Evolutionary conservation across 108 stramenopile species (phyloP), one percentile per base, ranked within the genome.

Genomic region (Epithemia pelagica): DNA sequence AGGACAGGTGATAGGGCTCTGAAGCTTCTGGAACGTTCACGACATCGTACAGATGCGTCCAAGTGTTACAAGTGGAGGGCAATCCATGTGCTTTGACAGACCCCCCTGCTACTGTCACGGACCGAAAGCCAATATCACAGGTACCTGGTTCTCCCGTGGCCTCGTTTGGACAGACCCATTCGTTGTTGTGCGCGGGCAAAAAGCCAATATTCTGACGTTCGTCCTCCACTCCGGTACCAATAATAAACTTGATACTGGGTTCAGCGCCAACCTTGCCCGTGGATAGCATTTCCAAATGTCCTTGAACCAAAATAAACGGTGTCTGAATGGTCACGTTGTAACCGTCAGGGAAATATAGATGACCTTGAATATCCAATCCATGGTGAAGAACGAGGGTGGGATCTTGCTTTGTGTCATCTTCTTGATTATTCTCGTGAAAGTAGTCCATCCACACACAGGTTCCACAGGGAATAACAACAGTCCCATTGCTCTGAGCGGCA

Each of bases 101-200:
- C 25, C 88, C 88, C 8, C 85, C 85, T 1, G 83, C 88, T 21
- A 89, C 83, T 1, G 83, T 61, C 61, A 89, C 80, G 3, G 88
- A 76, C 61, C 83, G 81, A 60, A 29, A 31, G 27, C 88, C 88
- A n/a, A 75, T 74, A 30, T 78, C 76, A 32, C 84, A 82, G 23
- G 77, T 56, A 37, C 67, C 71, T 25, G 62, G 33, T 28, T 23
- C 53, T 2, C 56, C 62, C 21, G 52, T 54, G 1, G 3, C 21
- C 22, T 21, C 27, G 58, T 66, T 28, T 24, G 67, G 2, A 27
- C 32, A 62, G n/a, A 28, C 27, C 5, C 24, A 20, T 10, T 10
- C 22, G 52, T 76, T 81, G 29, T 68, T 63, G 51, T 64, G 74
- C 2, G 61, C 65, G 1, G 78, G 75, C 5, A 55, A 63, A 67